These are phyloP conservation scores for Alternaria rosae DNA, from an alignment of 2,329 filamentous ascomycete genomes.

Conservation along the genomic window DNA sequence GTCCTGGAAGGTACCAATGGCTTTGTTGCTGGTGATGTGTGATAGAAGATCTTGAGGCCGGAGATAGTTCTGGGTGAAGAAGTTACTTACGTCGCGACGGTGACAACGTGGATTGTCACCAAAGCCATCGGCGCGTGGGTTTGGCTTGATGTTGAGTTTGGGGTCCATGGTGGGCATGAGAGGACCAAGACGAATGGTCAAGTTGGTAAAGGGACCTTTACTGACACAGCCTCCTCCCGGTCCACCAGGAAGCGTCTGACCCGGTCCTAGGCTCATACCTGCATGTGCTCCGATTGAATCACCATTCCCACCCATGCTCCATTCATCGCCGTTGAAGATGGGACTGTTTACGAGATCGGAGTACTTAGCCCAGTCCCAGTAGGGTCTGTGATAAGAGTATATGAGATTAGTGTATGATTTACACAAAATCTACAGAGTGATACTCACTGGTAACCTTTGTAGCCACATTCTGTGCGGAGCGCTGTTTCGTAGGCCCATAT, in stretches of 20 bases:
- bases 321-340: conserved; percentile 64
- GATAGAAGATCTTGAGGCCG: conserved; percentile 26
- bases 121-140: conserved; percentile 40
- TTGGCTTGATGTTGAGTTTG: conserved; percentile 37
- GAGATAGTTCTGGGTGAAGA: conserved; percentile 26
- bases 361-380: conserved; percentile 63
- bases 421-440: neutral
- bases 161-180: conserved; percentile 47
- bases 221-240: conserved; percentile 65
- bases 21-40: conserved; percentile 31
- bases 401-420: neutral
- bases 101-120: conserved; percentile 43
- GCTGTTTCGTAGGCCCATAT: conserved; percentile 54
- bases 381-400: conserved; percentile 39
- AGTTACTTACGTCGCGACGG: conserved; percentile 43
- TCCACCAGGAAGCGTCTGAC: conserved; percentile 53
- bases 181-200: conserved; percentile 57
- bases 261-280: conserved; percentile 20
- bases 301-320: conserved; percentile 58
- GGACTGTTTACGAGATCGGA: conserved; percentile 56
- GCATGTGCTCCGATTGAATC: conserved; percentile 33
- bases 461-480: conserved; percentile 52
- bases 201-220: conserved; percentile 60
- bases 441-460: conserved; percentile 45
- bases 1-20: conserved; percentile 39